Evolutionary conservation across 2,329 filamentous ascomycete species (phyloP), one percentile per base, ranked within the genome.

Genomic region (Paradendryphiella salina): DNA sequence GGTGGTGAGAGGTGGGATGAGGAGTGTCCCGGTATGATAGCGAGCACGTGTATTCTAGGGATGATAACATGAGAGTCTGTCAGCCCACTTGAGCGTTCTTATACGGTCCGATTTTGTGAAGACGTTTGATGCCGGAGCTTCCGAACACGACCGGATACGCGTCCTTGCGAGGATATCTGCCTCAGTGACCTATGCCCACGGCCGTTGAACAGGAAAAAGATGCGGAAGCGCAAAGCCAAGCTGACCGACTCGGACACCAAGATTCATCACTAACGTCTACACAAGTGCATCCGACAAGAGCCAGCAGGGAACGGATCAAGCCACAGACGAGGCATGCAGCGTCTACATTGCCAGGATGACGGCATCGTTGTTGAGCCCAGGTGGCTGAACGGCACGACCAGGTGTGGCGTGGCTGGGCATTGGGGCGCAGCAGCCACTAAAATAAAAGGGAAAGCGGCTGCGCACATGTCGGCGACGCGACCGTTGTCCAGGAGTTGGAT

Each of bases 1-100:
- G 42, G 38, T 26, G 45, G 15, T 34, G 23, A 20, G 18, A 32
- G 15, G 20, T 37, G 13, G 29, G 18, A 21, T 23, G 8, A 40
- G 28, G 32, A 15, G 41, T 29, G 13, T n/a, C 17, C 17, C 36
- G 17, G 11, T 8, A 31, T 20, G 29, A 15, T 15, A 21, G 21
- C 14, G 29, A 20, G 21, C 36, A 40, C 10, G 29, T 50, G 47
- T 50, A 50, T 46, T 50, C 46, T 50, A 50, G 41, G 15, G 34
- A 38, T 46, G 41, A 46, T 41, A 50, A 39, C 46, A 50, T 46
- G 17, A 50, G 41, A 26, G 21, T 35, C 20, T n/a, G 15, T 38
- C 17, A 29, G 39, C 15, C 36, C 37, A 34, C 28, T 45, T 20
- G 10, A 39, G 18, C 15, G n/a, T 23, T 20, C 31, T 50, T 38